Evolutionary conservation across 1,139 yeast genomes (phyloP).

Genomic region (Pichia sp.): DNA sequence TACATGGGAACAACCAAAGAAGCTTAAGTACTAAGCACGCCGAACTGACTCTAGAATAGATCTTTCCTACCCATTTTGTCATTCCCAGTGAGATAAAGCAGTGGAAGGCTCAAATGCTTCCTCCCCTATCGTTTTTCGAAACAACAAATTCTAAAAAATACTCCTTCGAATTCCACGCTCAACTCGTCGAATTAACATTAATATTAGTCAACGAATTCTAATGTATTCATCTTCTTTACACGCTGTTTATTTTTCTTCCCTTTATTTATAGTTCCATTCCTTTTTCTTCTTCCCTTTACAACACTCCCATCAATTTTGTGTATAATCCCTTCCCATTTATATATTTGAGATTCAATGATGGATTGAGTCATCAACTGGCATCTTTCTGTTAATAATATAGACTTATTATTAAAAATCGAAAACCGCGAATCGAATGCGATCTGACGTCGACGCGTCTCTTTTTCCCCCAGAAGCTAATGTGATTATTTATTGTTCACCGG

Average conservation of each 20-base stretch:
- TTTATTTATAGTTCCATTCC: not conserved
- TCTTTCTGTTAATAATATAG: conserved; percentile 22
- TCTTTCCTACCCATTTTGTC: conserved; percentile 13
- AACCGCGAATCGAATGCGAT: too few relatives aligned
- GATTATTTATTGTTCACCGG: not conserved
- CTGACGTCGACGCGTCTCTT: too few relatives aligned
- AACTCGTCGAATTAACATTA: conserved; percentile 18
- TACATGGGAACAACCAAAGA: conserved; percentile 98
- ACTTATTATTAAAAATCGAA: too few relatives aligned
- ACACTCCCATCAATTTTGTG: conserved; percentile 16
- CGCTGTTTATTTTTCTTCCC: conserved; percentile 6
- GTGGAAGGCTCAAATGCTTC: not conserved
- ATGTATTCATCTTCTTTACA: conserved; percentile 6
- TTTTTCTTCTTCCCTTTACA: not conserved
- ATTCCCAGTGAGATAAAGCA: not conserved
- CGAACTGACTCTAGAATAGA: not conserved
- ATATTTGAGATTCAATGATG: conserved; percentile 22
- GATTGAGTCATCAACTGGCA: conserved; percentile 27
- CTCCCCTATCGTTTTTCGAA: not conserved
- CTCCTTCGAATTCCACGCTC: conserved; percentile 19
- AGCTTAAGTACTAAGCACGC: conserved; percentile 57
- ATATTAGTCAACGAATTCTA: conserved; percentile 14
- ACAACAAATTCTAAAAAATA: too few relatives aligned
- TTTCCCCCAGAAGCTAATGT: too few relatives aligned
- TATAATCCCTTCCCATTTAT: conserved; percentile 11